A percentile compares a stretch with the other conserved stretches of the same genome.
phyloP scores from a whole-genome alignment of 441 rosid genomes.

The Codiaeum variegatum region DNA sequence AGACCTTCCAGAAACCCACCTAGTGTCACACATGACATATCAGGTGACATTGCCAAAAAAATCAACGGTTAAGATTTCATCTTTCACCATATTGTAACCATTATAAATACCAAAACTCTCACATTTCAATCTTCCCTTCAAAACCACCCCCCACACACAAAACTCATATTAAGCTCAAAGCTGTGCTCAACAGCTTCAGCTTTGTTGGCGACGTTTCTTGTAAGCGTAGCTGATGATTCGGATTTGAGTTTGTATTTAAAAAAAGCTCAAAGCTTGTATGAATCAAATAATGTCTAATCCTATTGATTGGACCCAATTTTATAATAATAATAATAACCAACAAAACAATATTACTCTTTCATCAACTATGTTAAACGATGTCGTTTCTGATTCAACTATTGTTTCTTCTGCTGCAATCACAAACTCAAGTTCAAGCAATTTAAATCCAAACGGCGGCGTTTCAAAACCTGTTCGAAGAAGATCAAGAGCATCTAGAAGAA shows the following conservation, averaged over 20 bases:
- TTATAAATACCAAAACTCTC: conserved; percentile 18
- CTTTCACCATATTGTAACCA: conserved; percentile 25
- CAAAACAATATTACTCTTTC: conserved; percentile 19
- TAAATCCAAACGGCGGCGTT: conserved; percentile 67
- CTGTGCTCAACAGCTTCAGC: too few relatives aligned
- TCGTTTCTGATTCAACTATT: conserved; percentile 21
- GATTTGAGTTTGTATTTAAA: too few relatives aligned
- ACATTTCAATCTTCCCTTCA: neutral
- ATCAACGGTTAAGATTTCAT: conserved; percentile 23
- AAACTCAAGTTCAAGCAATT: conserved; percentile 10
- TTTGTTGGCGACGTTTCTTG: too few relatives aligned
- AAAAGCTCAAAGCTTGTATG: too few relatives aligned
- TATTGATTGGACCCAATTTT: conserved; percentile 43
- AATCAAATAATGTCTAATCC: conserved; percentile 43
- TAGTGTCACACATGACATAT: conserved; percentile 12
- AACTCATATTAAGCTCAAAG: too few relatives aligned
- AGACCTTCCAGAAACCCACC: conserved; percentile 17
- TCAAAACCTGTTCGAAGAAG: conserved; percentile 66
- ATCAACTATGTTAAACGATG: conserved; percentile 10
- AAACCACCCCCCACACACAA: too few relatives aligned
- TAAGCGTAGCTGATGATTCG: too few relatives aligned
- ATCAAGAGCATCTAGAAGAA: conserved; percentile 80
- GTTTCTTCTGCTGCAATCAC: conserved; percentile 16
- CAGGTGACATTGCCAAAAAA: conserved; percentile 11
- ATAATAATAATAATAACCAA: conserved; percentile 29